Evolutionary conservation across 805 yeast genomes (phyloP), one percentile per base, ranked within the genome.

Genomic region (Metschnikowia borealis): DNA sequence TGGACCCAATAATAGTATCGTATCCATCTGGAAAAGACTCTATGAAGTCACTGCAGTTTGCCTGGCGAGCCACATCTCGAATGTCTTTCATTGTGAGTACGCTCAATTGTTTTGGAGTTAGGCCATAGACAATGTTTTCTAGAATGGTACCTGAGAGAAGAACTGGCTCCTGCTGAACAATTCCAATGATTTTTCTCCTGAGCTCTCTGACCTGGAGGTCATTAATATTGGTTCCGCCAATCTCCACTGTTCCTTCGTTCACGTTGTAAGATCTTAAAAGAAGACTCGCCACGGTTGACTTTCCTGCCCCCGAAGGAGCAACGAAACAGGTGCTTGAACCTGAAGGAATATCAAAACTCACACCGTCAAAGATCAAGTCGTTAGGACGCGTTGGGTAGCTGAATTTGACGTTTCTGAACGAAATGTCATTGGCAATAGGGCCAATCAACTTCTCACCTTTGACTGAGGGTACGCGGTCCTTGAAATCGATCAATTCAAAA

Each of bases 301-400:
- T 81, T 17, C 86, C 86, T 51, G 83, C 77, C 1, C 86, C 86
- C 2, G 83, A 78, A 0, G 85, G 77, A 2, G 85, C 86, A 5
- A 74, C 78, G 52, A 74, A 67, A 62, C 78, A 54, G 3, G 77
- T 71, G 46, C 71, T 66, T 1, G 77, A 65, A 3, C 68, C 62
- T 5, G 69, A 60, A 14, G 68, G 65, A 17, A 74, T 62, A 35
- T 60, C 64, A 51, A 74, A 74, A 1, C 69, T 58, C 53, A 75
- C 70, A 0, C 66, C 74, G 36, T 70, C 57, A 53, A 74, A 74
- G 13, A 74, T 64, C 18, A 55, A 50, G 43, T 70, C 69, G 15
- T 64, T 60, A 6, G 71, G 69, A 29, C 78, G 61, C 1, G 73
- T 62, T 3, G 78, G 78, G 56, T 74, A 74, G 51, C 72, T 65